These are phyloP conservation scores for Salmacisia buchloeana DNA, from an alignment of 1,284 basidiomycete species.

Conservation along the genomic window DNA sequence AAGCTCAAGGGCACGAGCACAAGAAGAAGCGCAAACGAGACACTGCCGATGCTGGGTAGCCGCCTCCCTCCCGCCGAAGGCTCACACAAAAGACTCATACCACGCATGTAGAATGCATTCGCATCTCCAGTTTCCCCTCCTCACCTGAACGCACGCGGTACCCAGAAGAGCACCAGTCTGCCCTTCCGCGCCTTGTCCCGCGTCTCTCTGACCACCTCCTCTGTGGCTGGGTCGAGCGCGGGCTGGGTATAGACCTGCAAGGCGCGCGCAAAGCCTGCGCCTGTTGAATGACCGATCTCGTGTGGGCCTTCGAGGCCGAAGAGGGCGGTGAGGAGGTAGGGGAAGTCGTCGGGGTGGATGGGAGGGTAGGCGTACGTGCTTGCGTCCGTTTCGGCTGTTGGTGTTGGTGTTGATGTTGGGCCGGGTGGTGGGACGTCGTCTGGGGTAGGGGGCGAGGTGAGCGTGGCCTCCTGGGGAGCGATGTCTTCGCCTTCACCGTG, in stretches of 20 bases:
- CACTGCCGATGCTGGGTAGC: background rate
- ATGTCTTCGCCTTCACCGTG: background rate
- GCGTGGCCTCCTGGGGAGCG: background rate
- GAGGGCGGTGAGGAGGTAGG: background rate
- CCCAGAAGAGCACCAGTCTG: background rate
- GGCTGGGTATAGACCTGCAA: constrained; percentile 1
- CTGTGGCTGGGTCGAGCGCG: background rate
- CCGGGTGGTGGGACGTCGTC: no score
- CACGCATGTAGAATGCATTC: no score
- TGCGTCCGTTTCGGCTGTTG: no score
- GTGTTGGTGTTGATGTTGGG: no score
- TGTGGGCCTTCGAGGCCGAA: constrained; percentile 3
- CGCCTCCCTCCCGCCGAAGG: no score
- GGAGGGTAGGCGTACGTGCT: constrained; percentile 1
- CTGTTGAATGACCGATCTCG: background rate
- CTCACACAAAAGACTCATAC: no score
- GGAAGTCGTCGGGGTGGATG: background rate
- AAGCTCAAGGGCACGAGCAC: background rate
- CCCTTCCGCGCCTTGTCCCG: background rate
- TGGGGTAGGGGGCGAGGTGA: no score
- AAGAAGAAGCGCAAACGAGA: constrained; percentile 3
- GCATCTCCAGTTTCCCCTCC: no score
- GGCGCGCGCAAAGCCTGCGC: background rate
- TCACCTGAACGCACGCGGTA: background rate
- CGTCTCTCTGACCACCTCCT: background rate